Conservation (phyloP, 305 asterid genomes). For the Nicotiana rustica region DNA sequence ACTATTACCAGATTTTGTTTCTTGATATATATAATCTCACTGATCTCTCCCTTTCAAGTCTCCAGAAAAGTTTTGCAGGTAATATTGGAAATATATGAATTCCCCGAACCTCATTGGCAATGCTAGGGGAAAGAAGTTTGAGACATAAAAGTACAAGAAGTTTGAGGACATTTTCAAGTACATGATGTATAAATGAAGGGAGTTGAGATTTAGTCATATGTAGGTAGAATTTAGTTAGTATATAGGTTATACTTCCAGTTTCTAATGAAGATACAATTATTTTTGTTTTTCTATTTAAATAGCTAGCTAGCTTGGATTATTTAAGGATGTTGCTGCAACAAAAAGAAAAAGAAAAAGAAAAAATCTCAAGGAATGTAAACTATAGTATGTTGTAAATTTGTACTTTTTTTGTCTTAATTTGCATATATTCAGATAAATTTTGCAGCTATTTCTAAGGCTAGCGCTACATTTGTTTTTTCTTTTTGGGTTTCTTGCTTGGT, state of each 20-base stretch:
- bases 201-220: neutral
- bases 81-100: neutral
- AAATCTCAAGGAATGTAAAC: neutral
- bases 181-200: neutral
- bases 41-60: no score
- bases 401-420: constrained; percentile 12
- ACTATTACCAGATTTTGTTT: constrained; percentile 63
- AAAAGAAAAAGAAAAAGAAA: neutral
- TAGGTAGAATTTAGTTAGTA: constrained; percentile 18
- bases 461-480: neutral
- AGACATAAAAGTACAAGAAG: neutral
- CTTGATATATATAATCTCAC: constrained; percentile 42
- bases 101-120: neutral
- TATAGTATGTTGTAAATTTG: neutral
- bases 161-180: neutral
- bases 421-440: neutral
- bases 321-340: neutral
- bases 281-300: neutral
- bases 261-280: neutral
- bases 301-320: constrained; percentile 12
- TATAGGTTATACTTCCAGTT: constrained; percentile 27
- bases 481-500: no score
- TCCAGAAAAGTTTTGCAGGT: neutral
- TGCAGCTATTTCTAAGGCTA: neutral
- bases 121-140: neutral